Conservation (phyloP, 2,329 filamentous ascomycete species). For the Xylaria sp. region DNA sequence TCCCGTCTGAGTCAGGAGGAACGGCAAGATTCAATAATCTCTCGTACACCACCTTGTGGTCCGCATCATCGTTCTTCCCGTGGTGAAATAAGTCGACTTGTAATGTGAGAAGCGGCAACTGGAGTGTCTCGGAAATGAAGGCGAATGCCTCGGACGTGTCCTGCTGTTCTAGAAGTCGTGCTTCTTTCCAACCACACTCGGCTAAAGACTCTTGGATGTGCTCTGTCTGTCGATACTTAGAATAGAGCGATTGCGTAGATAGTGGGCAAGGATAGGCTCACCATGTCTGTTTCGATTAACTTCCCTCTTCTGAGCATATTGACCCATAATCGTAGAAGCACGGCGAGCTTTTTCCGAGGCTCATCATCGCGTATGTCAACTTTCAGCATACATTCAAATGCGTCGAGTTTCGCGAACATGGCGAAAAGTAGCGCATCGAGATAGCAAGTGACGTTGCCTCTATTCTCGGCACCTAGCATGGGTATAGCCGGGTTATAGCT, state of each 20-base stretch:
- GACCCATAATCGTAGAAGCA: conserved; percentile 85
- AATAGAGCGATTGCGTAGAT: not conserved
- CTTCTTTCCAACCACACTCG: conserved; percentile 88
- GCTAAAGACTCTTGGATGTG: conserved; percentile 81
- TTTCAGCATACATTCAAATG: conserved; percentile 91
- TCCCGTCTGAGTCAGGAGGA: conserved; percentile 73
- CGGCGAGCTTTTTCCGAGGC: conserved; percentile 72
- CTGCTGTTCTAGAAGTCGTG: conserved; percentile 78
- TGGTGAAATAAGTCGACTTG: conserved; percentile 96
- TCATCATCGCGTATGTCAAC: conserved; percentile 73
- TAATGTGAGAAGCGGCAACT: conserved; percentile 83
- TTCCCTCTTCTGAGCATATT: conserved; percentile 87
- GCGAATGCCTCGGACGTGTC: conserved; percentile 95
- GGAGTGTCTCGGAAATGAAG: conserved; percentile 89
- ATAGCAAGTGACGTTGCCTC: conserved; percentile 89
- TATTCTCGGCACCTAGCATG: conserved; percentile 86
- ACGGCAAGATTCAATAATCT: conserved; percentile 88
- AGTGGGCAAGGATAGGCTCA: conserved; percentile 47
- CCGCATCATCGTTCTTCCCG: conserved; percentile 81
- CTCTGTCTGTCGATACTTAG: conserved; percentile 65
- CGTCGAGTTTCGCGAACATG: conserved; percentile 90
- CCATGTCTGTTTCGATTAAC: conserved; percentile 83
- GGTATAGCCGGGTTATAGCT: conserved; percentile 73
- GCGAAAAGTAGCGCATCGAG: conserved; percentile 89
- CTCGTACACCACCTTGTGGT: conserved; percentile 95